phyloP scores from a whole-genome alignment of 2,329 filamentous ascomycete species.

The Pseudogymnoascus sp. region DNA sequence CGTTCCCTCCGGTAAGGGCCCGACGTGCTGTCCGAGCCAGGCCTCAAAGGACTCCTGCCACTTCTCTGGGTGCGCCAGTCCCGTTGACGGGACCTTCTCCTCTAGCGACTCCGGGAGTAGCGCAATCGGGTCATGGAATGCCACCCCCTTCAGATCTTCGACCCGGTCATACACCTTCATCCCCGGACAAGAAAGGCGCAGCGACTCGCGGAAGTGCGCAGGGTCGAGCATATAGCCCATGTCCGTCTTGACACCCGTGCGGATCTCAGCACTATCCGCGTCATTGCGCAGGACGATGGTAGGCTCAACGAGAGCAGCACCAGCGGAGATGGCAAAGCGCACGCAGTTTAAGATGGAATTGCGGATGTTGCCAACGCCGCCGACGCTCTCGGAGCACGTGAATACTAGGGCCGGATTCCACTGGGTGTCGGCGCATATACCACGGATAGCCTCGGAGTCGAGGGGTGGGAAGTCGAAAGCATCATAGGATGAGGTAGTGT shows the following conservation, averaged over 20 bases:
- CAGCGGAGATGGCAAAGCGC: conserved; percentile 32
- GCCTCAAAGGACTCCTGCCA: conserved; percentile 42
- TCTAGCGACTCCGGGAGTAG: conserved; percentile 21
- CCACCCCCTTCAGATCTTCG: conserved; percentile 13
- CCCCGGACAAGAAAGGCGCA: conserved; percentile 22
- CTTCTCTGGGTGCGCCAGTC: conserved; percentile 17
- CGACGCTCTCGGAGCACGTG: conserved; percentile 33
- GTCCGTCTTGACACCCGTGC: conserved; percentile 12
- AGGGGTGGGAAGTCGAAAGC: conserved; percentile 31
- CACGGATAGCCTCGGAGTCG: conserved; percentile 28
- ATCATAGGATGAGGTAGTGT: conserved; percentile 11
- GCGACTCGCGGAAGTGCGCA: conserved; percentile 20
- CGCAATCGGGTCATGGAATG: conserved; percentile 15
- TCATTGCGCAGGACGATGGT: conserved; percentile 30
- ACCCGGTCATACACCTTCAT: conserved; percentile 20
- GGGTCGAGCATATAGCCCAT: conserved; percentile 24
- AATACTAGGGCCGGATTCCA: conserved; percentile 32
- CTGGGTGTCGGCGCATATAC: conserved; percentile 26
- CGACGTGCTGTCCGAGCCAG: conserved; percentile 76
- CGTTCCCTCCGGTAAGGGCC: conserved; percentile 46
- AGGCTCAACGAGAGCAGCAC: conserved; percentile 30
- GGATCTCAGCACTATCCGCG: conserved; percentile 22
- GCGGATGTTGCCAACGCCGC: conserved; percentile 33
- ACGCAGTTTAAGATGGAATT: conserved; percentile 36
- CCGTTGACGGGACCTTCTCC: conserved; percentile 15